A percentile compares a stretch with the other conserved stretches of the same genome.
phyloP scores from a whole-genome alignment of 1,139 yeast species.

The Pichia sp. region DNA sequence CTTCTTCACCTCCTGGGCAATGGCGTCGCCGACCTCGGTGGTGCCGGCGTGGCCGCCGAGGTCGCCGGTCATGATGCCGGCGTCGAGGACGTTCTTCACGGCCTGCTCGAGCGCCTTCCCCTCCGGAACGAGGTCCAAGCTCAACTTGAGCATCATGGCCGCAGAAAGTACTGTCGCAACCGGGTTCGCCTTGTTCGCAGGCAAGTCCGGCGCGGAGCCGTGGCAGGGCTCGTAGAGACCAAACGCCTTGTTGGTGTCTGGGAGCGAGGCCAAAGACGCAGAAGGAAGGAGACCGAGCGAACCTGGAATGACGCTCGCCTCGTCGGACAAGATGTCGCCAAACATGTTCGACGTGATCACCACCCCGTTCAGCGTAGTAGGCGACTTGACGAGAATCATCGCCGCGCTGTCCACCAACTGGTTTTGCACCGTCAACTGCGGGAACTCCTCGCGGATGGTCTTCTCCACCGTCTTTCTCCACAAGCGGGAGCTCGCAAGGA shows the following conservation, averaged over 20 bases:
- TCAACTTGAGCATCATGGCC: constrained; percentile 94
- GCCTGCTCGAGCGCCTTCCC: constrained; percentile 90
- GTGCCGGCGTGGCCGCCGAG: constrained; percentile 78
- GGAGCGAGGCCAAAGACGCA: constrained; percentile 92
- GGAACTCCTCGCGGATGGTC: constrained; percentile 82
- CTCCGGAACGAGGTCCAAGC: constrained; percentile 74
- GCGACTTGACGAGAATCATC: constrained; percentile 89
- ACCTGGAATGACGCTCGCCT: constrained; percentile 97
- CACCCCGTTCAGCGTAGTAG: constrained; percentile 86
- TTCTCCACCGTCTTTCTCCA: constrained; percentile 93
- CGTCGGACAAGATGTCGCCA: constrained; percentile 96
- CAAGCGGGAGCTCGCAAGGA: constrained; percentile 88
- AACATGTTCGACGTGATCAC: constrained; percentile 93
- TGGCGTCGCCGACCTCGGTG: constrained; percentile 88
- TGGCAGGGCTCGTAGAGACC: constrained; percentile 98
- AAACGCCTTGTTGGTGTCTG: constrained; percentile 88
- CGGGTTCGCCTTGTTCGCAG: constrained; percentile 85
- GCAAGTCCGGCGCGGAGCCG: constrained; percentile 96
- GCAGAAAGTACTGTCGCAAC: constrained; percentile 90
- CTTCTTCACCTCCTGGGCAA: constrained; percentile 65
- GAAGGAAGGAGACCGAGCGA: constrained; percentile 93
- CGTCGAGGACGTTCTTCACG: constrained; percentile 73
- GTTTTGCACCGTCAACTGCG: constrained; percentile 77
- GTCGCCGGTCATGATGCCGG: constrained; percentile 87
- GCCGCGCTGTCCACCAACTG: constrained; percentile 98